Evolutionary conservation across 2,329 filamentous ascomycete genomes (phyloP), one percentile per base, ranked within the genome.

Genomic region (Talaromyces pinophilus): DNA sequence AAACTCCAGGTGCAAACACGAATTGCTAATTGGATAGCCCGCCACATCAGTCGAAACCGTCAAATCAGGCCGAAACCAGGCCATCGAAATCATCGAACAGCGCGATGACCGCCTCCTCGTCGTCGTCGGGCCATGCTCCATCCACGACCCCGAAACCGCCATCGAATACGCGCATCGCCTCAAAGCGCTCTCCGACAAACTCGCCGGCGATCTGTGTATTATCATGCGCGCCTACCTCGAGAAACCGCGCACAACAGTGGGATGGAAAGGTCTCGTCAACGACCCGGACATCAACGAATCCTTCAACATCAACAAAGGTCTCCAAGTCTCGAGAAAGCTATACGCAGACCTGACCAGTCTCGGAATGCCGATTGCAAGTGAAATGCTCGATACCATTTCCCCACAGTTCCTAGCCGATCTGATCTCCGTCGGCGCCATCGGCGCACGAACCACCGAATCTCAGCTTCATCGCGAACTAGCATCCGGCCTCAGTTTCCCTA

Each of bases 261-360:
- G 95, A 77, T 99, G 95, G 95, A 99, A 99, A 83, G 95, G 95
- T 62, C 85, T 99, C 79, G 97, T 99, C 86, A 99, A 99, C 82
- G 95, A 99, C 80, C 95, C 95, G 2, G 93, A 98, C 75, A 97
- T 99, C 78, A 92, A 99, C 80, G 90, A 95, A 79, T 95, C 90
- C 76, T 99, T 91, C 90, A 88, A 97, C 83, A 99, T 99, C 85
- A 99, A 99, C 88, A 98, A 98, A 86, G 95, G 95, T 63, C 86
- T 99, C 65, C 88, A 92, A 35, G 88, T 97, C 66, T 94, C 92
- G n/a, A 87, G 95, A 73, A 90, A 97, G 82, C 86, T 99, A 76
- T 99, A 97, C 83, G 88, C 90, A 73, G 93, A 98, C 76, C 85
- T 99, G 68, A 99, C 94, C 42, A 84, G 84, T 69, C 84, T 85